Conservation (phyloP, 2,329 filamentous ascomycete genomes). For the Verticillium zaregamsianum region DNA sequence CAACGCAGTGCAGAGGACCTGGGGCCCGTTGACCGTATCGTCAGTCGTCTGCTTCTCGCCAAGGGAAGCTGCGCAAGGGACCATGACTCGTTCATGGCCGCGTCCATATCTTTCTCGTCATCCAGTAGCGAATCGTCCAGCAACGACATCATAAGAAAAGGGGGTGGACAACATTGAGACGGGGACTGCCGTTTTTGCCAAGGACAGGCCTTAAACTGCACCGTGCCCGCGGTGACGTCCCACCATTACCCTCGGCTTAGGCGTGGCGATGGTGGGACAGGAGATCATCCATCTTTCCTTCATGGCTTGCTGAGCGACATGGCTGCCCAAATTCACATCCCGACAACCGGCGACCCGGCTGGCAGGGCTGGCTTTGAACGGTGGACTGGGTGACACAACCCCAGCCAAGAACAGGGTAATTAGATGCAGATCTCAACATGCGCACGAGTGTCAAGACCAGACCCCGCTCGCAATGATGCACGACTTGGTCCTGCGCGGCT, state of each 20-base stretch:
- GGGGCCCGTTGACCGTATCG: background rate
- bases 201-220: background rate
- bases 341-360: background rate
- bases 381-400: background rate
- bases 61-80: background rate
- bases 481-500: no score
- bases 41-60: background rate
- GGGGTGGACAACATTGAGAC: background rate
- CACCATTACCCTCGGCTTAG: background rate
- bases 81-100: background rate
- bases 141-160: background rate
- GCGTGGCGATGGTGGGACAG: background rate
- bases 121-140: background rate
- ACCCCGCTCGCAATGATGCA: no score
- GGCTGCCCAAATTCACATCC: background rate
- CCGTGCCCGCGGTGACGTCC: background rate
- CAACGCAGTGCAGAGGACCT: background rate
- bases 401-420: no score
- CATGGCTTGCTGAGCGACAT: background rate
- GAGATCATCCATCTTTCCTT: background rate
- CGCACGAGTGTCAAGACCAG: no score
- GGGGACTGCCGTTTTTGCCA: background rate
- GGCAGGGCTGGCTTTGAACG: background rate
- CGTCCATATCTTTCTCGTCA: background rate
- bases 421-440: no score